Base-by-base conservation (phyloP, 192 early-diverging fungal species). In the Backusella tarrabulga region DNA sequence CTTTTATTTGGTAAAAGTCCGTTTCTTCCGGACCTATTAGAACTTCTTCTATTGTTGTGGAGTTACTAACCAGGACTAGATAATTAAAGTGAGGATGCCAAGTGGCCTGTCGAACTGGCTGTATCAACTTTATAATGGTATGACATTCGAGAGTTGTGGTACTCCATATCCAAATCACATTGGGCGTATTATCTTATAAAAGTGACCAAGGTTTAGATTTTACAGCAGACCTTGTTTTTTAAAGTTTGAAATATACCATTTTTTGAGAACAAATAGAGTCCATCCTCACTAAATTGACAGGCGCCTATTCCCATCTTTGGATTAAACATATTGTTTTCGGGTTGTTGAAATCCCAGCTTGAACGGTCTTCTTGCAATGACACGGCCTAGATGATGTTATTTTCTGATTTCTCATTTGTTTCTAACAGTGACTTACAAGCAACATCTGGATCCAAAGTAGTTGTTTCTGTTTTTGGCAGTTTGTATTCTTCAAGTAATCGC, bases 161-260 rank as follows among this genome's bases (percentile, higher is more conserved):
- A 50, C 92, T 86, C 94, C 94, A 95, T 36, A 95, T 88, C 92
- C 94, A 95, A 2, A 94, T 81, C 12, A 81, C 78, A 42, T 80
- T 91, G 1, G 94, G 92, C 87, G 92, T 93, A 71, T 89, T 91
- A 68, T 95, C 94, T 95, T 71, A 77, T 68, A 60, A 36, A n/a
- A 60, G 54, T 38, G 3, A 68, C 4, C 42, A 52, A 26, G 21
- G 21, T n/a, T 46, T 11, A 17, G 17, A 34, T 34, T 41, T 70
- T 36, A 11, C 36, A 15, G 11, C 19, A 70, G 1, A 23, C 1
- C 21, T 21, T 56, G 41, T 26, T 2, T 32, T 32, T 32, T 32
- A 32, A 68, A 36, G 17, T 46, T 41, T 67, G 9, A 56, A 26
- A 14, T 6, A 11, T 92, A 95, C 95, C 95, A 78, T 95, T 93